Base-by-base conservation (phyloP, 768 basidiomycete genomes). In the Amylocystis lapponica region DNA sequence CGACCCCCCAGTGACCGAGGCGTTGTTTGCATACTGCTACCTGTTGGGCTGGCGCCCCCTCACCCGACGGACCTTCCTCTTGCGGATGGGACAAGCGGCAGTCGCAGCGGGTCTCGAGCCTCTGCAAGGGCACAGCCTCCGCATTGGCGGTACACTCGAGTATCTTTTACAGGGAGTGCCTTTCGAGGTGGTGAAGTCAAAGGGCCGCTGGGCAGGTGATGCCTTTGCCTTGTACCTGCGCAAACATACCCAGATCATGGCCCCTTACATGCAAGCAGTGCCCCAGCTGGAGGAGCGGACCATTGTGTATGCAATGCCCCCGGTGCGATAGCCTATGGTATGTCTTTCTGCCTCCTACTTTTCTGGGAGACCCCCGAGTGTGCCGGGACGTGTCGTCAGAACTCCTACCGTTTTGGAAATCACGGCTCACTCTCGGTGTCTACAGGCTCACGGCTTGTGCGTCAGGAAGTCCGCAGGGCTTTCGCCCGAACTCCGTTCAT, bases 131-230 rank as follows among this genome's bases (percentile, higher is more conserved):
- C 66, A 69, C 50, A 52, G 27, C 60, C 58, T 42, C 10, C 49
- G 54, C 39, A 61, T 63, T 10, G 54, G 63, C 1, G 46, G 58
- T 0, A 67, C 65, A 0, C 50, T 71, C 0, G 60, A 65, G 40
- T 68, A 67, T 41, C 56, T 70, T 0, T 56, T 70, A 2, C 48
- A 54, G 9, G 64, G 63, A 0, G 38, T 64, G 0, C 60, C 66
- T 7, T 64, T 71, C 26, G 61, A 70, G 2, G 60, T 63, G 0
- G 54, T 68, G 22, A 66, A 66, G 36, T 49, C 51, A 0, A 68
- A 57, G 22, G 66, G 68, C 0, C 30, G 59, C 0, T 72, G 68
- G 70, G 44, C 49, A 0, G 64, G 66, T 30, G 55, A 69, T 10
- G 57, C 62, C 1, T 69, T 64, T 39, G 25, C 48, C 0, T 2